Evolutionary conservation across 495 filamentous ascomycete species (phyloP).

Genomic region (Xylaria palmicola): DNA sequence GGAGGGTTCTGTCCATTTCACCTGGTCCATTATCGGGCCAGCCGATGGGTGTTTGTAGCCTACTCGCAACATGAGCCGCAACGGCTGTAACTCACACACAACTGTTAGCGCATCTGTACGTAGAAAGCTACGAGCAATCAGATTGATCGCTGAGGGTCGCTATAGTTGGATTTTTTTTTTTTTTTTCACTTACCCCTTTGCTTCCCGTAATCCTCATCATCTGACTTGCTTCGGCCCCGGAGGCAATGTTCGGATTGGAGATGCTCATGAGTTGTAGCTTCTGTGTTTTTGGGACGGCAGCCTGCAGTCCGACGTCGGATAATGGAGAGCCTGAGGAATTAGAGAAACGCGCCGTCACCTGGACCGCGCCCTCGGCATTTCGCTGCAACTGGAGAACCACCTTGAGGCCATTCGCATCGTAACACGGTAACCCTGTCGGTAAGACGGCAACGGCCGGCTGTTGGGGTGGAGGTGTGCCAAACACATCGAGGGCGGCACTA

Average conservation of each 20-base stretch:
- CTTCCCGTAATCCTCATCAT: slow-evolving; percentile 79
- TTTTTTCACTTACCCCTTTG: slow-evolving; percentile 69
- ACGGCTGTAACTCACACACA: slow-evolving; percentile 33
- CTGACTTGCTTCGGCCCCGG: slow-evolving; percentile 81
- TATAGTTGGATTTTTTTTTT: background rate
- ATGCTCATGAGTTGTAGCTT: slow-evolving; percentile 87
- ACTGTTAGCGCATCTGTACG: slow-evolving; percentile 24
- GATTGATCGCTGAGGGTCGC: background rate
- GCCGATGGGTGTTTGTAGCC: slow-evolving; percentile 68
- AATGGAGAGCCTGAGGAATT: slow-evolving; percentile 71
- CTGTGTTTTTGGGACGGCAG: slow-evolving; percentile 93
- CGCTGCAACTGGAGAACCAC: slow-evolving; percentile 81
- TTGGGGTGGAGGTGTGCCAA: slow-evolving; percentile 51
- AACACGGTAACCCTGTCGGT: slow-evolving; percentile 63
- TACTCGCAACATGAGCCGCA: slow-evolving; percentile 84
- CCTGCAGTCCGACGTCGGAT: slow-evolving; percentile 75
- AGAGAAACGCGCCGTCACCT: slow-evolving; percentile 78
- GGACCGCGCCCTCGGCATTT: slow-evolving; percentile 66
- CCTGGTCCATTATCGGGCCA: slow-evolving; percentile 80
- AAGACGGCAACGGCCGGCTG: slow-evolving; percentile 38
- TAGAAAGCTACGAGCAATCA: background rate
- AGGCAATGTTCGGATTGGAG: slow-evolving; percentile 69
- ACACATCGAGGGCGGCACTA: slow-evolving; percentile 47
- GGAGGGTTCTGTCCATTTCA: slow-evolving; percentile 89
- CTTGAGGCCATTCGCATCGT: slow-evolving; percentile 79